Evolutionary conservation across 106 monocot species (phyloP), one percentile per base, ranked within the genome.

Genomic region (Dendrobium huoshanense): DNA sequence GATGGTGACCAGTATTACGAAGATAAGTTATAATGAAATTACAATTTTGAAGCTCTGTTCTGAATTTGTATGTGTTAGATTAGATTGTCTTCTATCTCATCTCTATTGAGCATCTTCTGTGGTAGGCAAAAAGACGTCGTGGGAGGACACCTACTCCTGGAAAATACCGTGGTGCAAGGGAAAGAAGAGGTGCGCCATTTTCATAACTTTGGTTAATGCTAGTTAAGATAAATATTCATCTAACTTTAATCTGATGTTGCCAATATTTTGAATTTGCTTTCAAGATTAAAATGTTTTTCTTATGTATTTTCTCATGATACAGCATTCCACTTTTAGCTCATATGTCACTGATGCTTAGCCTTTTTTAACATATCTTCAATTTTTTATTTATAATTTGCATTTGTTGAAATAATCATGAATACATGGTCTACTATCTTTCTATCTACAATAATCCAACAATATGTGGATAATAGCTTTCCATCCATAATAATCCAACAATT

Each of bases 91-190:
- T 42, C 70, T 75, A 15, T 13, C 11, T 68, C 48, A 42, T 75
- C 18, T 48, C 27, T 67, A 27, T 64, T 72, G 29, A 75, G 37
- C 43, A 77, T 37, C 8, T 65, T 77, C 65, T 55, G 65, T 78
- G 25, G 11, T 79, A 96, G 95, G 95, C 93, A 47, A 96, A 96
- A 85, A 96, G 93, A 79, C 89, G 73, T 25, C 84, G 93, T 41
- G 89, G 90, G 27, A 89, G 95, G 81, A 93, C 95, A 67, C 91
- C 93, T 74, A 96, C 95, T 59, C 95, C 95, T 82, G 93, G 93
- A 80, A 85, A 84, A 79, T 90, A 93, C 49, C 75, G 87, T 75
- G 95, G 95, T 78, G 65, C 86, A 9, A 85, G 88, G 85, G 93
- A 88, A 81, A 83, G 49, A 70, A 85, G 83, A 92, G 89, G 94